Conservation (phyloP, 257 asterid species). For the Galeopsis tetrahit region DNA sequence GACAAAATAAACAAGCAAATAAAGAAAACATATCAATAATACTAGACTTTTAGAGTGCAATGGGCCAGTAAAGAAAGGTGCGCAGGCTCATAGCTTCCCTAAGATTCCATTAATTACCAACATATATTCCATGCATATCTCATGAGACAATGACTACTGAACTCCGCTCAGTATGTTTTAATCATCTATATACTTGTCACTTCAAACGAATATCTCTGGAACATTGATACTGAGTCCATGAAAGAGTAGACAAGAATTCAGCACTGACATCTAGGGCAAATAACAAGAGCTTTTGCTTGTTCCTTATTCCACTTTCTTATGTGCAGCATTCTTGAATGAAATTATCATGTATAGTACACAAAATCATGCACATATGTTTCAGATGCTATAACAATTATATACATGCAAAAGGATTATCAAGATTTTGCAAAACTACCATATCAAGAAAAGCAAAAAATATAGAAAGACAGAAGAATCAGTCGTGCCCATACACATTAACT, state of each 20-base stretch:
- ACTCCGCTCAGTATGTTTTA: conserved; percentile 6
- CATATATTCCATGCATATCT: not conserved
- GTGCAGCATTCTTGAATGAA: conserved; percentile 5
- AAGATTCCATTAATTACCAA: conserved; percentile 5
- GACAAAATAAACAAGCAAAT: not conserved
- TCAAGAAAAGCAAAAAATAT: conserved; percentile 19
- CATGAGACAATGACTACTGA: not conserved
- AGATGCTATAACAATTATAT: conserved; percentile 10
- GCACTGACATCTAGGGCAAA: not conserved
- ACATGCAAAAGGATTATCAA: not conserved
- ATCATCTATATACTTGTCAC: not conserved
- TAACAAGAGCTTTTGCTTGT: not conserved
- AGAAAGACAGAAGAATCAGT: conserved; percentile 21
- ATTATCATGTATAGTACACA: conserved; percentile 7
- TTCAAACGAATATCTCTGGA: not conserved
- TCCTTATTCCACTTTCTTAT: not conserved
- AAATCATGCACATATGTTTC: conserved; percentile 11
- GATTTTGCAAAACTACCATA: conserved; percentile 11
- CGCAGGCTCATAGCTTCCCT: conserved; percentile 2
- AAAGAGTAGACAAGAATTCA: conserved; percentile 4
- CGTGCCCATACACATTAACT: not conserved
- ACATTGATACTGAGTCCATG: not conserved
- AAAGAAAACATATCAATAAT: not conserved
- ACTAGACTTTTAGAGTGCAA: not conserved
- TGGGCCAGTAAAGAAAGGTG: not conserved